Base-by-base conservation (phyloP, 768 basidiomycete genomes). In the Boletus bicolor region DNA sequence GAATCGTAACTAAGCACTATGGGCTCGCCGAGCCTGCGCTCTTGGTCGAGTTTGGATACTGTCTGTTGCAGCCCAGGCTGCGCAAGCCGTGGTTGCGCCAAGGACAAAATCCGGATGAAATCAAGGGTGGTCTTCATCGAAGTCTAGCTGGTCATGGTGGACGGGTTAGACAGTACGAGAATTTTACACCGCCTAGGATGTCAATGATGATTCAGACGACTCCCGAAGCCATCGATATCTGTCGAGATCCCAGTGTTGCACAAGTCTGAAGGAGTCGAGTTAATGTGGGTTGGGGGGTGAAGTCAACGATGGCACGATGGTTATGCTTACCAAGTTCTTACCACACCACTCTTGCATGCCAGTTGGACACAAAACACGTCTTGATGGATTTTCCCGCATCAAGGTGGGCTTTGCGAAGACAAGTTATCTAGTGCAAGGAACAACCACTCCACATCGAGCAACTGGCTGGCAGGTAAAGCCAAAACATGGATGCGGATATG, bases 321-420 rank as follows among this genome's bases (percentile, higher is more conserved):
- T 37, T 11, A 19, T 49, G 15, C 8, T 15, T 32, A 19, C 17
- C 24, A 4, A 11, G 7, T 15, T 15, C 21, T 26, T 37, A 34
- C 21, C 21, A 8, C 3, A 14, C 19, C 47, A 50, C 4, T 21
- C 44, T 38, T 28, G 45, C 14, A 30, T 21, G 32, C 51, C 62
- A 12, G 32, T 30, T 42, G 30, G 36, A 57, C 59, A 51, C 53
- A 61, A 36, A 54, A 35, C 45, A 12, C 49, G 15, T 24, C 65
- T 50, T 53, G 37, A 41, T 12, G 28, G 51, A 46, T 14, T 9
- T 26, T 19, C 44, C 37, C 61, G 59, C 55, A 50, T 50, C 59
- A 61, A 61, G 62, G 53, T 58, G 65, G 55, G 56, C 51, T 59
- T 65, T 62, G 59, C 51, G 51, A 57, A 45, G 51, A 47, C 45